These are phyloP conservation scores for Gymnopilus dilepis DNA, from an alignment of 768 basidiomycete species.

Conservation along the genomic window DNA sequence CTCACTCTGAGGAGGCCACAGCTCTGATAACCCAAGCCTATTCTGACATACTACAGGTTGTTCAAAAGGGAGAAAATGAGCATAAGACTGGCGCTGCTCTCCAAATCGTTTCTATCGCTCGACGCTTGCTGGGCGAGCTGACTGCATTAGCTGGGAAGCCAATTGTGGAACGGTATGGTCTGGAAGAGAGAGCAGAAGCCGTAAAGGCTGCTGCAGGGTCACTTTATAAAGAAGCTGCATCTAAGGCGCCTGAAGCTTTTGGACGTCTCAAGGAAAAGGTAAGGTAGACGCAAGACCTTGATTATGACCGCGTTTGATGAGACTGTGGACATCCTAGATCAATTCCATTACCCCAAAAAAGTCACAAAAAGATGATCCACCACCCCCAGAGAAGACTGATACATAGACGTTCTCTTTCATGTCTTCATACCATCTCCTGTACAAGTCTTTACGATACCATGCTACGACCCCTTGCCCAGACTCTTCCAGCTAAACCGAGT, in stretches of 20 bases:
- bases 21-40: constrained; percentile 40
- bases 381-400: not conserved
- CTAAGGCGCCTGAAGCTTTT: not conserved
- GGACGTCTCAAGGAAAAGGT: not conserved
- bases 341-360: not conserved
- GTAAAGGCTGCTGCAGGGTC: constrained; percentile 2
- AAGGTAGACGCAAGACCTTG: not conserved
- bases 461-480: constrained; percentile 55
- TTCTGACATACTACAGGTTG: constrained; percentile 35
- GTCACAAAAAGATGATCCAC: not conserved
- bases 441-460: constrained; percentile 8
- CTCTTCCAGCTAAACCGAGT: constrained; percentile 69
- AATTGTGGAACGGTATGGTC: constrained; percentile 9
- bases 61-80: constrained; percentile 22
- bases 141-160: constrained; percentile 16
- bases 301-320: not conserved
- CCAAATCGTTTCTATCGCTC: constrained; percentile 15
- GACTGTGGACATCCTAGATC: not conserved
- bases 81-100: constrained; percentile 13
- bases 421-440: too few species aligned
- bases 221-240: not conserved
- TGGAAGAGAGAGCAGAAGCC: constrained; percentile 13
- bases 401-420: too few species aligned
- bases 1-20: constrained; percentile 45
- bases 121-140: constrained; percentile 16